These are phyloP conservation scores for Yamadazyma olivae DNA, from an alignment of 805 yeast species.

Conservation along the genomic window DNA sequence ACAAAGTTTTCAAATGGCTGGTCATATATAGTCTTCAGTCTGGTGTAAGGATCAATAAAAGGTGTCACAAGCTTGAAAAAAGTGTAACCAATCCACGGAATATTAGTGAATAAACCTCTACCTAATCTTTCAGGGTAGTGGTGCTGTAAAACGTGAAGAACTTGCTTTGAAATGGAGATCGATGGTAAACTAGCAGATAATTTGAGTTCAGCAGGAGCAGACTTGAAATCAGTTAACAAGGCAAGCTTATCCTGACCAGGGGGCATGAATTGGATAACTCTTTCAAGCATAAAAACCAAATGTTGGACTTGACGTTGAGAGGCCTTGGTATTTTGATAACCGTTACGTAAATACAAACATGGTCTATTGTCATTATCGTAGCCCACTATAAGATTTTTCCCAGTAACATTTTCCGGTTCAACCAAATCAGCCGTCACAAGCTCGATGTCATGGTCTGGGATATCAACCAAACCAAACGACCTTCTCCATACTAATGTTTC, in stretches of 20 bases:
- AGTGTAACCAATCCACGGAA: slow-evolving; percentile 57
- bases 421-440: slow-evolving; percentile 39
- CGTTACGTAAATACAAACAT: slow-evolving; percentile 49
- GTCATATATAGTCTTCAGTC: slow-evolving; percentile 55
- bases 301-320: slow-evolving; percentile 53
- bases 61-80: slow-evolving; percentile 56
- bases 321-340: slow-evolving; percentile 53
- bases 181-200: slow-evolving; percentile 47
- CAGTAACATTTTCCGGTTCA: slow-evolving; percentile 48
- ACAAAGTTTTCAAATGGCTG: slow-evolving; percentile 55
- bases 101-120: slow-evolving; percentile 50
- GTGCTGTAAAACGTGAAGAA: slow-evolving; percentile 49
- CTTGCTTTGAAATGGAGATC: slow-evolving; percentile 46
- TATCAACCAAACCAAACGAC: slow-evolving; percentile 43
- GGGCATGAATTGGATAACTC: slow-evolving; percentile 51
- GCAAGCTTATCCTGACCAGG: slow-evolving; percentile 58
- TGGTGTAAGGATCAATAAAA: slow-evolving; percentile 56
- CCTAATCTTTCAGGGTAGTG: slow-evolving; percentile 62
- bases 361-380: slow-evolving; percentile 55
- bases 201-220: slow-evolving; percentile 36
- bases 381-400: slow-evolving; percentile 53
- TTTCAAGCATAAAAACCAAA: slow-evolving; percentile 55
- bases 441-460: slow-evolving; percentile 23
- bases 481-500: slow-evolving; percentile 55
- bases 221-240: slow-evolving; percentile 53